phyloP scores from a whole-genome alignment of 352 stramenopile genomes.

The Detonula confervacea region DNA sequence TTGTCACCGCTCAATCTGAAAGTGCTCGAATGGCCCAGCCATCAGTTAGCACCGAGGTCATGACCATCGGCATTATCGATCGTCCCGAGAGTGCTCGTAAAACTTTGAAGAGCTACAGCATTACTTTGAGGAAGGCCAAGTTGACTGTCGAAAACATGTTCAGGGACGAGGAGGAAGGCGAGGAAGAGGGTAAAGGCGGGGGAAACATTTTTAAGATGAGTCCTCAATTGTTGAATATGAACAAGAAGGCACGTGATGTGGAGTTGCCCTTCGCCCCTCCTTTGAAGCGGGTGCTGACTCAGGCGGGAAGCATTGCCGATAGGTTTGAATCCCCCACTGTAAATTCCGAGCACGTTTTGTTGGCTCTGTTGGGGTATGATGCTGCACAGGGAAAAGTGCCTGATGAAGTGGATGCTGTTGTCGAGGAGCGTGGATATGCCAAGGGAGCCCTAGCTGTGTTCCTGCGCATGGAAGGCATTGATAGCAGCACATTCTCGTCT shows the following conservation, averaged over 20 bases:
- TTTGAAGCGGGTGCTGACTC: conserved; percentile 60
- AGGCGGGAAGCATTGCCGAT: conserved; percentile 71
- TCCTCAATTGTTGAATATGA: conserved; percentile 55
- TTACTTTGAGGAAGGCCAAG: conserved; percentile 61
- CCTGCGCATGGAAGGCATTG: too few relatives aligned
- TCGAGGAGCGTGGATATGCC: too few relatives aligned
- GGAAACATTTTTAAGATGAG: conserved; percentile 48
- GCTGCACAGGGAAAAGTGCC: too few relatives aligned
- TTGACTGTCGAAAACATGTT: conserved; percentile 60
- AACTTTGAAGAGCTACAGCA: conserved; percentile 67
- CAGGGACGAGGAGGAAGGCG: conserved; percentile 34
- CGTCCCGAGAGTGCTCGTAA: conserved; percentile 61
- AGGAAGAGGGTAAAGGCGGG: conserved; percentile 10
- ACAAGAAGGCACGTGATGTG: conserved; percentile 55
- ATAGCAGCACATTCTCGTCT: too few relatives aligned
- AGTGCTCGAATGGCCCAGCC: conserved; percentile 57
- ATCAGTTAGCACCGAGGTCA: conserved; percentile 62
- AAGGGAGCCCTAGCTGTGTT: too few relatives aligned
- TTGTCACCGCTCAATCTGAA: conserved; percentile 74
- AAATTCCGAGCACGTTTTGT: too few relatives aligned
- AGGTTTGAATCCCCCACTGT: conserved; percentile 37
- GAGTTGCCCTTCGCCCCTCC: conserved; percentile 72
- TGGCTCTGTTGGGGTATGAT: too few relatives aligned
- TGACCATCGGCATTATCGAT: conserved; percentile 75
- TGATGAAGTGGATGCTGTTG: too few relatives aligned